A percentile compares a stretch with the other conserved stretches of the same genome.
phyloP scores from a whole-genome alignment of 345 rosid genomes.

The Linum lewisii region DNA sequence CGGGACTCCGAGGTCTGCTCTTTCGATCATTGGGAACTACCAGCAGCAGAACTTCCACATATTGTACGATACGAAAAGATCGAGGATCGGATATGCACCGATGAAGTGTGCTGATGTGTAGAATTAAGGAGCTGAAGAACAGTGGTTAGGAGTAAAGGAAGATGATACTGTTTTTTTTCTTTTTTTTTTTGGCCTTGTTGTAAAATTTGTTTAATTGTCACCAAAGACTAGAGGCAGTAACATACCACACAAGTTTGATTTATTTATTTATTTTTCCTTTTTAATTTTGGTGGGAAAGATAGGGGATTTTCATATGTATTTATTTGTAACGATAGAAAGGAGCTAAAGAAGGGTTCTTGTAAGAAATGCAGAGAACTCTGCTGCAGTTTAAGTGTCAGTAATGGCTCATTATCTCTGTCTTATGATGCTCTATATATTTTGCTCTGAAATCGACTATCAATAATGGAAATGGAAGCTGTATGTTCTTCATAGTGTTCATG shows the following conservation, averaged over 20 bases:
- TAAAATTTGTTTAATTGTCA: not conserved
- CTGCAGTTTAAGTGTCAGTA: not conserved
- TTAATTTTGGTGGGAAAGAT: too few relatives aligned
- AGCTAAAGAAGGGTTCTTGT: not conserved
- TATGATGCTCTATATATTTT: not conserved
- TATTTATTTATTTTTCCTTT: conserved; percentile 9
- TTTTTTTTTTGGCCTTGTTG: conserved; percentile 2
- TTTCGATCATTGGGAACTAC: conserved; percentile 82
- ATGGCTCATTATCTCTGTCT: not conserved
- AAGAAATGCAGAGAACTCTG: not conserved
- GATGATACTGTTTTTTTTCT: conserved; percentile 5
- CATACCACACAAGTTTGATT: conserved; percentile 15
- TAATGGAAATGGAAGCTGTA: too few relatives aligned
- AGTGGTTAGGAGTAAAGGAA: conserved; percentile 15
- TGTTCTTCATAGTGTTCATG: too few relatives aligned
- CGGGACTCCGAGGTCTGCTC: conserved; percentile 64
- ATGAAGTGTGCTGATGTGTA: conserved; percentile 58
- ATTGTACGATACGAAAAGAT: conserved; percentile 59
- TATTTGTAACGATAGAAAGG: not conserved
- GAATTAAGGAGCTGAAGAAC: not conserved
- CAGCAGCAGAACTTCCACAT: conserved; percentile 87
- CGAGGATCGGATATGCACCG: conserved; percentile 75
- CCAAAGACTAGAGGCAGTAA: conserved; percentile 4
- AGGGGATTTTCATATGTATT: conserved; percentile 13
- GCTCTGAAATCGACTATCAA: too few relatives aligned